These are phyloP conservation scores for Bremia lactucae DNA, from an alignment of 352 stramenopile genomes.

Conservation along the genomic window DNA sequence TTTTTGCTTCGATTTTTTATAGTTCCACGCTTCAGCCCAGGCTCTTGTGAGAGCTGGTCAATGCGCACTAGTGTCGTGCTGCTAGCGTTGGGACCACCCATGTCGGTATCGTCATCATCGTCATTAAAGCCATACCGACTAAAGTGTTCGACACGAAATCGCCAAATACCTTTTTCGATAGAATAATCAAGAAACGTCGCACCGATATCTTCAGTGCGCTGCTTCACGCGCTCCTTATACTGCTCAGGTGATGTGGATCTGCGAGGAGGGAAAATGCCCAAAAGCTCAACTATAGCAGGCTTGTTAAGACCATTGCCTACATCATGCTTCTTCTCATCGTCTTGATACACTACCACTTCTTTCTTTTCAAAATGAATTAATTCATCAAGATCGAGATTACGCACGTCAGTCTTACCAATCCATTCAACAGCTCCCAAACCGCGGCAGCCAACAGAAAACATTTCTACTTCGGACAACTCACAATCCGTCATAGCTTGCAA, in stretches of 20 bases:
- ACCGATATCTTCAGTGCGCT: constrained; percentile 64
- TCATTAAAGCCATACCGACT: constrained; percentile 74
- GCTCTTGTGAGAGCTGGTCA: constrained; percentile 17
- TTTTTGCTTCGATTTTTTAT: constrained; percentile 11
- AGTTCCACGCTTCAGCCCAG: constrained; percentile 14
- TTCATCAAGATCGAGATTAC: constrained; percentile 67
- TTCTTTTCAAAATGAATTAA: constrained; percentile 77
- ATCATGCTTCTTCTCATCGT: constrained; percentile 76
- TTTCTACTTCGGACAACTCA: constrained; percentile 57
- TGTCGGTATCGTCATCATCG: constrained; percentile 47
- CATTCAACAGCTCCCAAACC: constrained; percentile 70
- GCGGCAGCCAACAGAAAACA: constrained; percentile 73
- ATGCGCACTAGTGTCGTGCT: constrained; percentile 12
- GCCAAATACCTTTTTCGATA: constrained; percentile 62
- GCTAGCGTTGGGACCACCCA: constrained; percentile 15
- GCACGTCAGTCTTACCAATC: constrained; percentile 72
- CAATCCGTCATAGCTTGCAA: constrained; percentile 62
- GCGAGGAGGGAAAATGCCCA: constrained; percentile 63
- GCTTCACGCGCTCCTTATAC: constrained; percentile 72
- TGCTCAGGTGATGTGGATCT: constrained; percentile 43
- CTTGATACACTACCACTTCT: constrained; percentile 79
- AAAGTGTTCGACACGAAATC: constrained; percentile 81
- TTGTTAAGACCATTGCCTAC: constrained; percentile 66
- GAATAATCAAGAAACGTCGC: constrained; percentile 74
- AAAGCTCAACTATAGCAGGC: constrained; percentile 66